Percentiles rank a stretch among this genome's conserved stretches.
Conservation (phyloP, 352 stramenopile species). For the Phytophthora syringae region DNA sequence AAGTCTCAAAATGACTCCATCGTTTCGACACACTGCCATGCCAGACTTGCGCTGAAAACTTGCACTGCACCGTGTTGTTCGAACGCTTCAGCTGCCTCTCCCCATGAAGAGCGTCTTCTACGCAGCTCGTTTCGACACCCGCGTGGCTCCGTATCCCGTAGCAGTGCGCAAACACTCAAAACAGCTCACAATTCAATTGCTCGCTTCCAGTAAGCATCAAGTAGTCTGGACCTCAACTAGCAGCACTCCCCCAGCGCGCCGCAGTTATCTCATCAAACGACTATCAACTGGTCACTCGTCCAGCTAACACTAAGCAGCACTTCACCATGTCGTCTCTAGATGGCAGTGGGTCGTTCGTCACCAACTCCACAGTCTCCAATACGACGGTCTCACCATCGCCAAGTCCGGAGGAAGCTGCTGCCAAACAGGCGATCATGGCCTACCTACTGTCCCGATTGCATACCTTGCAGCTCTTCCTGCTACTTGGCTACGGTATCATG, state of each 20-base stretch:
- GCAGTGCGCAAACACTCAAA: neutral
- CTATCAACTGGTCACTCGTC: neutral
- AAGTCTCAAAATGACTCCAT: neutral
- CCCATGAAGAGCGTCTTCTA: constrained; percentile 8
- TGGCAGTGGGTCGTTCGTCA: constrained; percentile 11
- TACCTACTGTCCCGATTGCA: constrained; percentile 50
- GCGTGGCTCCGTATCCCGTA: constrained; percentile 6
- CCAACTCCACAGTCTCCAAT: constrained; percentile 13
- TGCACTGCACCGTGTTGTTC: constrained; percentile 5
- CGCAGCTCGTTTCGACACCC: neutral
- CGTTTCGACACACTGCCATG: constrained; percentile 9
- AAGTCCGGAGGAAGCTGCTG: constrained; percentile 37
- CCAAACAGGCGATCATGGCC: constrained; percentile 40
- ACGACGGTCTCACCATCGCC: constrained; percentile 22
- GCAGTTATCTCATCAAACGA: constrained; percentile 21
- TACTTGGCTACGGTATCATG: constrained; percentile 68
- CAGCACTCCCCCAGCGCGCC: neutral
- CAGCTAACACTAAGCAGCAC: constrained; percentile 15
- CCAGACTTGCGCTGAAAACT: neutral
- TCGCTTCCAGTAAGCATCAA: constrained; percentile 11
- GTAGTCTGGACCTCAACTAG: constrained; percentile 1
- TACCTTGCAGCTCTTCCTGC: constrained; percentile 62
- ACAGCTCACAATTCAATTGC: constrained; percentile 34
- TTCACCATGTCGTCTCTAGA: constrained; percentile 28
- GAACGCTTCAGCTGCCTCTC: constrained; percentile 10